A percentile compares a stretch with the other conserved stretches of the same genome.
These are phyloP conservation scores for Cladosporium sp. DNA, from an alignment of 2,329 filamentous ascomycete species.

Conservation along the genomic window DNA sequence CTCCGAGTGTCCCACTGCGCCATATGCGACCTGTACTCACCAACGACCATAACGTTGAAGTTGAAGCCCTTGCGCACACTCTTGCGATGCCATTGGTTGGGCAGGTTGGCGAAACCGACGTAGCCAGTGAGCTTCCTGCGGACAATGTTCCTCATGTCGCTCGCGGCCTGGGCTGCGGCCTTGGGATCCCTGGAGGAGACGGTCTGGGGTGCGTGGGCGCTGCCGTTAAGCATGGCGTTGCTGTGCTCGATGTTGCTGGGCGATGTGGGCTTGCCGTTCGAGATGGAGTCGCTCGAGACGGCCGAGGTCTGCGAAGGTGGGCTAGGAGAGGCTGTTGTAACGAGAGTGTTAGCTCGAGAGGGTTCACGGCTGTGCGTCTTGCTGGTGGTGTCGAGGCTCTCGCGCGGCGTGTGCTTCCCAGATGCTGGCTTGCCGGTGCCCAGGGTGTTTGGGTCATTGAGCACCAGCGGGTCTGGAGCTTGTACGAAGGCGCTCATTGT, in stretches of 20 bases:
- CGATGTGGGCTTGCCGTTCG: constrained; percentile 56
- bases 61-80: constrained; percentile 99
- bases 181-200: constrained; percentile 68
- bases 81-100: constrained; percentile 99
- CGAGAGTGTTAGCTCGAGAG: constrained; percentile 41
- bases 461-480: constrained; percentile 23
- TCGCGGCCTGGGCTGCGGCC: constrained; percentile 51
- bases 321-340: constrained; percentile 40
- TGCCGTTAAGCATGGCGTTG: constrained; percentile 57
- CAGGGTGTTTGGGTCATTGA: constrained; percentile 21
- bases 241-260: constrained; percentile 58
- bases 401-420: constrained; percentile 29
- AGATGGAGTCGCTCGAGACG: constrained; percentile 42
- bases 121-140: constrained; percentile 98
- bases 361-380: constrained; percentile 24
- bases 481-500: constrained; percentile 22
- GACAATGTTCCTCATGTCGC: constrained; percentile 85
- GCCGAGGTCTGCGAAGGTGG: constrained; percentile 50
- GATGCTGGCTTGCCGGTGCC: constrained; percentile 25
- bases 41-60: constrained; percentile 99
- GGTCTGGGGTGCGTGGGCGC: constrained; percentile 55
- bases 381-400: constrained; percentile 28
- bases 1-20: not conserved
- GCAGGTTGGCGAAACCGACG: constrained; percentile 96
- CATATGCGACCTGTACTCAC: constrained; percentile 61